A percentile compares a stretch with the other conserved stretches of the same genome.
Evolutionary conservation across 2,329 filamentous ascomycete species (phyloP).

Genomic region (Talaromyces pinophilus): DNA sequence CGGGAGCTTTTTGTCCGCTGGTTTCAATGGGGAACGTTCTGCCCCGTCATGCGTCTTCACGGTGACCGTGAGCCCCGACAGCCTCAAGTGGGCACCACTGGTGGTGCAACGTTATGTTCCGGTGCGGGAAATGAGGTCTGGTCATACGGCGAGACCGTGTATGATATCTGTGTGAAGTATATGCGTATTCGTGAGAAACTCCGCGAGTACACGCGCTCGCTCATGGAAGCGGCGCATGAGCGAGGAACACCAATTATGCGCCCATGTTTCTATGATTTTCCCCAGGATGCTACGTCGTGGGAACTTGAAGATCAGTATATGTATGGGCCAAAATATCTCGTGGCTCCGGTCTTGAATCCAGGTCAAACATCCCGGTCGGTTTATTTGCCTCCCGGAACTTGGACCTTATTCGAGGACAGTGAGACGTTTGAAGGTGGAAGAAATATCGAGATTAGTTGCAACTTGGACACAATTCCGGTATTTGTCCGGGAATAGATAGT

Average conservation of each 20-base stretch:
- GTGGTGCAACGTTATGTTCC: conserved; percentile 40
- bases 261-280: conserved; percentile 66
- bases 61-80: conserved; percentile 64
- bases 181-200: conserved; percentile 60
- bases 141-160: conserved; percentile 64
- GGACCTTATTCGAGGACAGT: conserved; percentile 38
- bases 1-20: conserved; percentile 66
- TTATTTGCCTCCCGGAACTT: conserved; percentile 56
- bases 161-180: conserved; percentile 62
- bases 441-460: conserved; percentile 45
- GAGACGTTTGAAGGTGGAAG: conserved; percentile 39
- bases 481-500: conserved; percentile 36
- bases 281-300: conserved; percentile 57
- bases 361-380: conserved; percentile 49
- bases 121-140: conserved; percentile 65
- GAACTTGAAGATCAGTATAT: conserved; percentile 63
- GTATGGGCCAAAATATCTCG: conserved; percentile 62
- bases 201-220: conserved; percentile 57
- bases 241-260: conserved; percentile 64
- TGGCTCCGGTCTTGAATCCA: conserved; percentile 57
- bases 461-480: conserved; percentile 52
- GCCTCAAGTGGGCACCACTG: conserved; percentile 41
- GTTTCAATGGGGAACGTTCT: conserved; percentile 70
- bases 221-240: conserved; percentile 63
- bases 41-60: conserved; percentile 67